These are phyloP conservation scores for Dictyostelium brefeldianum DNA, from an alignment of 78 protist genomes.

Conservation along the genomic window DNA sequence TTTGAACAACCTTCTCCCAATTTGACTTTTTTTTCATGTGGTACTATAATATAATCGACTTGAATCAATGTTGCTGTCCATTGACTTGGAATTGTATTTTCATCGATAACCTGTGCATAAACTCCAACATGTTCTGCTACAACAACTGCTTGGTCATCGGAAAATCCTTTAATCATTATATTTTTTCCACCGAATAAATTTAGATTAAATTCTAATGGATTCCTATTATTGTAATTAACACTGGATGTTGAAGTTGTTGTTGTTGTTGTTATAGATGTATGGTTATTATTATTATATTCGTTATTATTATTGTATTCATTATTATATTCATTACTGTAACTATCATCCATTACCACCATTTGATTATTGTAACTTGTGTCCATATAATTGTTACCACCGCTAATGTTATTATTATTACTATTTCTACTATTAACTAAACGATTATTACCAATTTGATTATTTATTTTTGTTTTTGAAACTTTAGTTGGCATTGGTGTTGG, in stretches of 20 bases:
- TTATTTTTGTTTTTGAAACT: neutral
- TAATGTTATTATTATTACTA: neutral
- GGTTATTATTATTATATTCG: neutral
- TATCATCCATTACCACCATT: too few species aligned
- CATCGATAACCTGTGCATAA: neutral
- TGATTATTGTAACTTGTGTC: neutral
- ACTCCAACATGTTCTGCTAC: neutral
- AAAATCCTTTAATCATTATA: neutral
- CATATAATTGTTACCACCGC: neutral
- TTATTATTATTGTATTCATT: neutral
- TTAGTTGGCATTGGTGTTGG: constrained; percentile 14
- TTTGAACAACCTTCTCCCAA: neutral
- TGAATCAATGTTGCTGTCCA: constrained; percentile 18
- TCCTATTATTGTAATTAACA: too few species aligned
- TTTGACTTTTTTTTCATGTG: constrained; percentile 19
- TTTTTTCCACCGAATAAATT: neutral
- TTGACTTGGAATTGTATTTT: neutral
- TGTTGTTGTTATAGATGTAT: neutral
- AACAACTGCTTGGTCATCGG: neutral
- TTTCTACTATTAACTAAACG: too few species aligned
- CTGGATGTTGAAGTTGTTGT: too few species aligned
- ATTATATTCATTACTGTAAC: too few species aligned
- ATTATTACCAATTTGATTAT: neutral
- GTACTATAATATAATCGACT: constrained; percentile 10
- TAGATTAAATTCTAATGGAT: too few species aligned